Conservation (phyloP, 2,329 filamentous ascomycete species). For the Orbilia quercus region DNA sequence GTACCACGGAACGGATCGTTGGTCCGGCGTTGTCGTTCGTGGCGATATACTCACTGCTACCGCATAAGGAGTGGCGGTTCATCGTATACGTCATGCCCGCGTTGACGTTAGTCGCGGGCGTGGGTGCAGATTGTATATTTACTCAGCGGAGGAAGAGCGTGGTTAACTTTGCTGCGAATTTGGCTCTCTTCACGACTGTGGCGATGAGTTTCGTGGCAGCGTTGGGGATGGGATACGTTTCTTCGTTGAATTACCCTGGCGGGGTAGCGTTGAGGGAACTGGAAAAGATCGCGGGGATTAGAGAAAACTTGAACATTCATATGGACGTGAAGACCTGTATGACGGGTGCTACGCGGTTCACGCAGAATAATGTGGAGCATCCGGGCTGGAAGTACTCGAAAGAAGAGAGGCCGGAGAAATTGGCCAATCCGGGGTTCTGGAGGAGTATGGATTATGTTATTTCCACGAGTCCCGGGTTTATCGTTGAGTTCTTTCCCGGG, state of each 20-base stretch:
- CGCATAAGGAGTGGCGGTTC: constrained; percentile 97
- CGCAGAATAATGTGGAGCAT: constrained; percentile 65
- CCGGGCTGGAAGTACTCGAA: constrained; percentile 69
- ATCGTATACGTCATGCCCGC: constrained; percentile 87
- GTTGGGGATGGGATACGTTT: constrained; percentile 78
- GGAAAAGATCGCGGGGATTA: constrained; percentile 58
- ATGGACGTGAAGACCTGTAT: constrained; percentile 76
- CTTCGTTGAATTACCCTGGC: constrained; percentile 92
- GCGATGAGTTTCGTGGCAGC: constrained; percentile 64
- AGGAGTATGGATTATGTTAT: constrained; percentile 71
- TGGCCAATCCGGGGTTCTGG: constrained; percentile 71
- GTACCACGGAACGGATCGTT: constrained; percentile 67
- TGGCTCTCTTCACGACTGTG: constrained; percentile 71
- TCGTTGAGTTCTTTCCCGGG: constrained; percentile 23
- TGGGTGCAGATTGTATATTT: constrained; percentile 75
- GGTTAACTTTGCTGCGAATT: constrained; percentile 68
- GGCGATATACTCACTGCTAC: constrained; percentile 83
- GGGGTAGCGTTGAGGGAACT: constrained; percentile 74
- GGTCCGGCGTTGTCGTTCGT: constrained; percentile 78
- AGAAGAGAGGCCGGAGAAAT: constrained; percentile 68
- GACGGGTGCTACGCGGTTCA: constrained; percentile 76
- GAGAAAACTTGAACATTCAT: constrained; percentile 69
- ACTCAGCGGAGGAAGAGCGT: constrained; percentile 26
- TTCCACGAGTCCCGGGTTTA: constrained; percentile 8
- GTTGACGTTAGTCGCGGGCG: constrained; percentile 79